phyloP scores from a whole-genome alignment of 2,329 filamentous ascomycete species.

The Fusarium vanettenii region DNA sequence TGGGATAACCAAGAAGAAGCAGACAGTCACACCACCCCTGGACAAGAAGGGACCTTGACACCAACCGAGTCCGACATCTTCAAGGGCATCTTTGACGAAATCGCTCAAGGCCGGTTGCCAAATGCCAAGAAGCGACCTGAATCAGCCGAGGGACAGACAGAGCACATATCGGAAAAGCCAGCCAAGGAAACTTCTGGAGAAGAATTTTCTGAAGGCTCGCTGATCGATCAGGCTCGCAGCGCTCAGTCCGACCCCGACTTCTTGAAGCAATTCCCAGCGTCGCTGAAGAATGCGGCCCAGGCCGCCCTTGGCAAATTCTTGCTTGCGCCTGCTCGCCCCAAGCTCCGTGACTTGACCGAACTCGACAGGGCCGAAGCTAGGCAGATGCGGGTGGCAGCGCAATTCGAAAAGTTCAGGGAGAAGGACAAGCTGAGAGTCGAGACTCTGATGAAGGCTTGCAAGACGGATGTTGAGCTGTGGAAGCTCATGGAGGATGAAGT shows the following conservation, averaged over 20 bases:
- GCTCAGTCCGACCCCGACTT: slow-evolving; percentile 50
- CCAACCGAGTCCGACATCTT: slow-evolving; percentile 69
- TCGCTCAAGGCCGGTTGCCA: slow-evolving; percentile 51
- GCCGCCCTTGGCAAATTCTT: slow-evolving; percentile 54
- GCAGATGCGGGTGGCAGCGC: slow-evolving; percentile 47
- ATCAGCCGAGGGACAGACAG: not conserved
- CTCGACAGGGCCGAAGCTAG: slow-evolving; percentile 47
- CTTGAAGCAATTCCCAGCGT: slow-evolving; percentile 52
- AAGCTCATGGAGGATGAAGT: slow-evolving; percentile 73
- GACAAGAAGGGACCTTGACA: slow-evolving; percentile 64
- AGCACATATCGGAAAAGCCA: not conserved
- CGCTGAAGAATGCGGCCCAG: slow-evolving; percentile 54
- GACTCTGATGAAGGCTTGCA: slow-evolving; percentile 62
- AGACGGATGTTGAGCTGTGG: slow-evolving; percentile 75
- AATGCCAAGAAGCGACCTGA: slow-evolving; percentile 39
- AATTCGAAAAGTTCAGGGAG: slow-evolving; percentile 52
- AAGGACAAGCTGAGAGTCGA: slow-evolving; percentile 66
- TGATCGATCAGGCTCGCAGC: slow-evolving; percentile 49
- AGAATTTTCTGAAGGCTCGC: slow-evolving; percentile 40
- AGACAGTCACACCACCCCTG: slow-evolving; percentile 31
- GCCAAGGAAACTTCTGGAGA: not conserved
- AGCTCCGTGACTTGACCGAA: slow-evolving; percentile 43
- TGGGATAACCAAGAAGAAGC: slow-evolving; percentile 57
- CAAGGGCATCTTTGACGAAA: slow-evolving; percentile 64
- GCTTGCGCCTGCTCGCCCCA: slow-evolving; percentile 42